Evolutionary conservation across 805 yeast genomes (phyloP).

Genomic region (Candida insectalens): DNA sequence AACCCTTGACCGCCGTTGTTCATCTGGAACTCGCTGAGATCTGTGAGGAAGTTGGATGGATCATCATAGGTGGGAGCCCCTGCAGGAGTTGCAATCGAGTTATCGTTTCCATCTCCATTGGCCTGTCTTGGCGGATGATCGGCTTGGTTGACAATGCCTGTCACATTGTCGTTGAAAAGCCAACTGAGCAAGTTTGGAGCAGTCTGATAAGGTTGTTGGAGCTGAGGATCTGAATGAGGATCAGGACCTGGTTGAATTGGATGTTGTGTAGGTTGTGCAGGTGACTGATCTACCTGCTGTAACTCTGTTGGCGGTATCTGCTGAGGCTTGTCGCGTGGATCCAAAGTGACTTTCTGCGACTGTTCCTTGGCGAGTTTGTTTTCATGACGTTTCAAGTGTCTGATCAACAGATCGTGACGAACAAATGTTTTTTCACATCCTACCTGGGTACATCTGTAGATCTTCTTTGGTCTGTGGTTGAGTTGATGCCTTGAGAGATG

Average conservation of each 20-base stretch:
- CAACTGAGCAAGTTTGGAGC: conserved; percentile 18
- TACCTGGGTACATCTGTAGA: conserved; percentile 38
- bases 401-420: conserved; percentile 40
- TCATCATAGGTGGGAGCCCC: not conserved
- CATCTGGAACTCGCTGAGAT: conserved; percentile 16
- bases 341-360: not conserved
- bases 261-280: too few relatives aligned
- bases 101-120: not conserved
- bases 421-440: conserved; percentile 55
- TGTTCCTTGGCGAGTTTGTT: conserved; percentile 8
- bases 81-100: not conserved
- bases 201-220: conserved; percentile 4
- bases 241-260: conserved; percentile 3
- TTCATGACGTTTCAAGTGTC: conserved; percentile 38
- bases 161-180: conserved; percentile 17
- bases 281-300: conserved; percentile 16
- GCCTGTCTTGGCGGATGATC: not conserved
- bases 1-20: conserved; percentile 20
- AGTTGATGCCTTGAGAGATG: conserved; percentile 56
- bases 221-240: too few relatives aligned
- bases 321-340: not conserved
- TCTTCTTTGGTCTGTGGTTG: conserved; percentile 48
- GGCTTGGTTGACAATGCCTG: not conserved
- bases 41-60: conserved; percentile 9
- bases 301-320: conserved; percentile 9